Percentiles rank a stretch among this genome's conserved stretches.
These are phyloP conservation scores for Alternaria dauci DNA, from an alignment of 2,329 filamentous ascomycete genomes.

Conservation along the genomic window DNA sequence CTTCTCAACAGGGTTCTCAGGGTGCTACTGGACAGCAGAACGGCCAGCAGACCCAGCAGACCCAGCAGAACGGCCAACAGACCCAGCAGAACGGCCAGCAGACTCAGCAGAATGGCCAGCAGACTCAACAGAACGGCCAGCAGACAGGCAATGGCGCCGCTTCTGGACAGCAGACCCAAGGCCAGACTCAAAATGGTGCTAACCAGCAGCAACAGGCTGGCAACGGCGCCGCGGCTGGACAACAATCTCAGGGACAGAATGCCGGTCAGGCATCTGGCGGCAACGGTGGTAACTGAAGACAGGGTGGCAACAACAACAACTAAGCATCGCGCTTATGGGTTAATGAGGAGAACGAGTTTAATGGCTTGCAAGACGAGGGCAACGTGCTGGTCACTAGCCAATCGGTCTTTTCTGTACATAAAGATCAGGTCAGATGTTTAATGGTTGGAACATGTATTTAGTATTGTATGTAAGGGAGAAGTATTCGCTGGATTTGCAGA, in stretches of 20 bases:
- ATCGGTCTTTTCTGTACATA: constrained; percentile 8
- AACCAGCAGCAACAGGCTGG: not conserved
- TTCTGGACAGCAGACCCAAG: not conserved
- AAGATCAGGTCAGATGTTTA: not conserved
- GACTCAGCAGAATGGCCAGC: not conserved
- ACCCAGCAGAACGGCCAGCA: constrained; percentile 13
- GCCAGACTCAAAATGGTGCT: not conserved
- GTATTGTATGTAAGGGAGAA: not conserved
- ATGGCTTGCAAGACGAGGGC: not conserved
- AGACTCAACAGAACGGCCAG: not conserved
- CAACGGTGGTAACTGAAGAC: not conserved
- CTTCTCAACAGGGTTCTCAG: constrained; percentile 7
- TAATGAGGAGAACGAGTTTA: not conserved
- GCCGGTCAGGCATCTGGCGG: not conserved
- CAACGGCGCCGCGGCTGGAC: not conserved
- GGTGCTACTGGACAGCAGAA: constrained; percentile 11
- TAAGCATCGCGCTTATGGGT: not conserved
- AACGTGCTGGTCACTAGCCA: constrained; percentile 17
- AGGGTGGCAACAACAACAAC: constrained; percentile 8
- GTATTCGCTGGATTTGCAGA: not conserved
- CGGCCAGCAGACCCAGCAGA: constrained; percentile 3
- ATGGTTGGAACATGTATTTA: constrained; percentile 7
- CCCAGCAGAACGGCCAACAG: constrained; percentile 8
- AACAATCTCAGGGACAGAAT: constrained; percentile 7
- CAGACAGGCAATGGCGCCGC: not conserved